Percentiles rank a stretch among this genome's conserved stretches.
These are phyloP conservation scores for Triticum turgidum DNA, from an alignment of 176 grass and related monocot species.

Conservation along the genomic window DNA sequence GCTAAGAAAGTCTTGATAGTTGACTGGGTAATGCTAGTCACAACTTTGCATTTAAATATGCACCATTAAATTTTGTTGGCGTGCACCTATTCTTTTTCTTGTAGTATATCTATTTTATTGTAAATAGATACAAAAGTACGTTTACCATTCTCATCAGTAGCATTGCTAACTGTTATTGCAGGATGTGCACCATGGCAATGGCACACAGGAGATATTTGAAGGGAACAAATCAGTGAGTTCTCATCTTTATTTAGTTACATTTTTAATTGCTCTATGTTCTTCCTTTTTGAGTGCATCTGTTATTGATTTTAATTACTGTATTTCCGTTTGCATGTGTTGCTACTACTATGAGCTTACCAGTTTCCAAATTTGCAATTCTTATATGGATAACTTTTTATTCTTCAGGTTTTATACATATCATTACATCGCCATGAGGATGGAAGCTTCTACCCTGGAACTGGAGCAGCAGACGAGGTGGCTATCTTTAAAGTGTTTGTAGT, in stretches of 20 bases:
- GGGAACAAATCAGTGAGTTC: constrained; percentile 76
- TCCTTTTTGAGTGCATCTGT: background rate
- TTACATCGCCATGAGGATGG: constrained; percentile 96
- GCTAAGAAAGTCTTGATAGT: constrained; percentile 97
- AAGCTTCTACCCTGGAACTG: constrained; percentile 94
- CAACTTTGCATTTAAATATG: constrained; percentile 28
- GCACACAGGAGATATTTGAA: constrained; percentile 96
- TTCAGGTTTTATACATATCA: constrained; percentile 90
- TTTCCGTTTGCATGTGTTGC: background rate
- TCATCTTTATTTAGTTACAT: constrained; percentile 17
- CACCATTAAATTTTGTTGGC: constrained; percentile 8
- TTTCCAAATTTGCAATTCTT: constrained; percentile 13
- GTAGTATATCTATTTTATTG: constrained; percentile 2
- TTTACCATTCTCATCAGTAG: constrained; percentile 12
- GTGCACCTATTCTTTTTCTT: background rate
- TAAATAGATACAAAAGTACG: background rate
- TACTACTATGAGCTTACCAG: background rate
- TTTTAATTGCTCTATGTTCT: background rate
- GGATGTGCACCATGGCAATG: constrained; percentile 99
- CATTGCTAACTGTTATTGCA: constrained; percentile 41
- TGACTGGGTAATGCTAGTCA: constrained; percentile 79
- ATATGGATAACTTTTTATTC: background rate
- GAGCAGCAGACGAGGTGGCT: constrained; percentile 82
- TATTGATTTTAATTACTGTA: background rate
- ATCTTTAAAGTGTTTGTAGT: constrained; percentile 7